Evolutionary conservation across 2,329 filamentous ascomycete species (phyloP), one percentile per base, ranked within the genome.

Genomic region (Paradendryphiella salina): DNA sequence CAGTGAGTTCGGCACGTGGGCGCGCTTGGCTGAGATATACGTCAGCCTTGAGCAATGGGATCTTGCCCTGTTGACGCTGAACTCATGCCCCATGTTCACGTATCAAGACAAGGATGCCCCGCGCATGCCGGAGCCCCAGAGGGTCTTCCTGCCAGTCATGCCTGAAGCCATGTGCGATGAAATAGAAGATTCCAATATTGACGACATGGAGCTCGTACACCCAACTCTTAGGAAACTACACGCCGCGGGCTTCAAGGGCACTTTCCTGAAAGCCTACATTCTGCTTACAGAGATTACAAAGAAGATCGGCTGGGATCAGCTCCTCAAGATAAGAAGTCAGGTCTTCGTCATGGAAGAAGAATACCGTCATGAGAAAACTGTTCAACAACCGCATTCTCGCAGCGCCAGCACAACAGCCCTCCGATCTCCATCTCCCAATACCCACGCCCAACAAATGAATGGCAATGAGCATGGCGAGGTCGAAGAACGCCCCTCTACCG

Each of bases 311-410:
- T 99, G 94, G 94, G 94, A 99, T 65, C 90, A 96, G 69, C 80
- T 99, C 17, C 79, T 99, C 43, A 95, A 90, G 74, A 96, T 95
- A 66, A 84, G 94, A 61, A 97, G 93, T 76, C 92, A 93, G 57
- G 94, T 99, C 1, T 99, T 99, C 64, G 94, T 99, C 40, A 99
- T 99, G 94, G 94, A 99, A 72, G 94, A 99, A 68, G 94, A 99
- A 73, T 99, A 99, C 71, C 85, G 94, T 40, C 88, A 87, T 49
- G 94, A 97, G 75, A 90, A 89, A 73, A 52, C 73, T 74, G 52
- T 58, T 34, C 52, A 58, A 34, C 42, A 47, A 40, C 49, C 61
- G 14, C 58, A 69, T 57, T 86, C 85, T 64, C 84, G 88, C 36
- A 91, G 88, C 70, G 83, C 91, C 40, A 94, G 90, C 77, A 89